Evolutionary conservation across 192 early-diverging fungal genomes (phyloP), one percentile per base, ranked within the genome.

Genomic region (Haplosporangium gracile): DNA sequence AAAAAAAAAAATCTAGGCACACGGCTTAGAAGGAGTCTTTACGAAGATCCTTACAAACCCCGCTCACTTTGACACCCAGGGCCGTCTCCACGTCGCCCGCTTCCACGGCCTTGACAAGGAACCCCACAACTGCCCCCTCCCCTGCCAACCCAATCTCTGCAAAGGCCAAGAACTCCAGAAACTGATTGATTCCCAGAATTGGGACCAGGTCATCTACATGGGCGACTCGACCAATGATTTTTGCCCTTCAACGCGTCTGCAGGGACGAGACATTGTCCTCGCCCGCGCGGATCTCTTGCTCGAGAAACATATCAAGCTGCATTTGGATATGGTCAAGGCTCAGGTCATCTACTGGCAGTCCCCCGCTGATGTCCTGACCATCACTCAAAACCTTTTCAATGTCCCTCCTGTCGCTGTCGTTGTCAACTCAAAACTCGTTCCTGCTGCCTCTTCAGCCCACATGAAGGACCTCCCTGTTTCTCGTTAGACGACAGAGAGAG

Each of bases 141-240:
- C 88, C 55, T 95, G 94, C 65, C 80, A 90, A 20, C 76, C 85
- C 10, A 95, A 95, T 73, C 87, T 95, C 29, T 95, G 94, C 53
- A 95, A 95, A 88, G 94, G 94, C 79, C 73, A 78, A 15, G 78
- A 80, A 22, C 40, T 82, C 36, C 86, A 88, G 63, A 82, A 82
- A 36, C n/a, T 82, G 47, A 88, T 82, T n/a, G 78, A 88, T 63
- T 63, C 77, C 49, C 57, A 79, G 20, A 2, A 43, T 4, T 89
- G 85, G 82, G 78, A 88, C 39, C 75, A 80, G 36, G 79, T 92
- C 26, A 63, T 92, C 10, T 92, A 92, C 57, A 91, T 88, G 85
- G 92, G 92, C 29, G 92, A 92, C 68, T 90, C 90, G 1, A 83
- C 83, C 29, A 92, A 92, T 60, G 92, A 92, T 72, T 88, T 91